Evolutionary conservation across 1,139 yeast species (phyloP).

Genomic region (Yamadazyma atlantica): DNA sequence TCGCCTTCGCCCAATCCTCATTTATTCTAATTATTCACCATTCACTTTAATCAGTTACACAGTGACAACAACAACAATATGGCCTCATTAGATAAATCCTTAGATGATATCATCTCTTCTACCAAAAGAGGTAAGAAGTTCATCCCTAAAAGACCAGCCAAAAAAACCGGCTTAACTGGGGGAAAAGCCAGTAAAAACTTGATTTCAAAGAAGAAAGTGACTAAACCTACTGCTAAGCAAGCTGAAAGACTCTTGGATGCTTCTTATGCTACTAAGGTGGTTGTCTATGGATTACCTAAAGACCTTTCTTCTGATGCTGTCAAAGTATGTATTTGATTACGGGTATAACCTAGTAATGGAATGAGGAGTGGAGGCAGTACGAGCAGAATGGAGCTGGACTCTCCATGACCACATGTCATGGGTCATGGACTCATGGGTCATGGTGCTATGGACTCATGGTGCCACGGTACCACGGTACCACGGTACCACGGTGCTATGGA

Average conservation of each 20-base stretch:
- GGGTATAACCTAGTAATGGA: too few species aligned
- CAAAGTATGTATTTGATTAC: slow-evolving; percentile 66
- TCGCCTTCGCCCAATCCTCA: background rate
- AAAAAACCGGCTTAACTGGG: slow-evolving; percentile 10
- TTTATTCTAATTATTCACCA: background rate
- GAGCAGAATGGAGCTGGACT: too few species aligned
- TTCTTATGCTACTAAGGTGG: slow-evolving; percentile 67
- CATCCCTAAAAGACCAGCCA: slow-evolving; percentile 21
- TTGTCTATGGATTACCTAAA: slow-evolving; percentile 74
- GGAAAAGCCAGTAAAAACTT: slow-evolving; percentile 20
- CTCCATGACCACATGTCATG: too few species aligned
- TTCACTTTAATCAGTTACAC: slow-evolving; percentile 1
- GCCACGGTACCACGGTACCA: too few species aligned
- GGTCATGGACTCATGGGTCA: too few species aligned
- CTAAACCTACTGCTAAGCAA: slow-evolving; percentile 35
- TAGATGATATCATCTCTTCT: slow-evolving; percentile 90
- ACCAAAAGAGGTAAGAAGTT: slow-evolving; percentile 33
- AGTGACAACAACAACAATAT: slow-evolving; percentile 4
- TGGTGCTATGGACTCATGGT: too few species aligned
- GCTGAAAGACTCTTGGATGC: slow-evolving; percentile 45
- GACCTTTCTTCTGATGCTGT: slow-evolving; percentile 77
- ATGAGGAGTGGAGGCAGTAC: too few species aligned
- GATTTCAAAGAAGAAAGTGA: slow-evolving; percentile 26
- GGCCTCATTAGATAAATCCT: slow-evolving; percentile 73
- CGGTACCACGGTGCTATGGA: too few species aligned